Evolutionary conservation across 805 yeast genomes (phyloP), one percentile per base, ranked within the genome.

Genomic region (Candida stauntonica): DNA sequence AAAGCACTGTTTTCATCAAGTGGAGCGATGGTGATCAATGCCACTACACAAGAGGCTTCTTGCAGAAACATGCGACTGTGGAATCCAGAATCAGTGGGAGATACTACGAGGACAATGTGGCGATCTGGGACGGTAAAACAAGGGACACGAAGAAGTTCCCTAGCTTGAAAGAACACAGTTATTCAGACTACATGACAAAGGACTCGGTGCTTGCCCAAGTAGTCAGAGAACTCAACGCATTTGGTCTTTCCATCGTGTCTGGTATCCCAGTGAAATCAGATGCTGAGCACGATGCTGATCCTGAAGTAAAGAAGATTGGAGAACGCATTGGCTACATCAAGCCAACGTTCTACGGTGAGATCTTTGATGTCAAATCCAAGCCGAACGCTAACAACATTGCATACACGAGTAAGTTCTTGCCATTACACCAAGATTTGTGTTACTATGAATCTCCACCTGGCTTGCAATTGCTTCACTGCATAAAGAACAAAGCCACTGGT

Each of bases 361-460:
- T 79, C 5, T 84, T 84, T 62, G 84, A 84, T 53, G 89, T 84
- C 7, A 70, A 68, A 36, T 64, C 72, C 8, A 54, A 54, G 3
- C 68, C 72, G 4, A 64, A 67, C 38, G 82, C 88, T 11, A 74
- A 70, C 39, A 81, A 84, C 48, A 79, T 84, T 35, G 89, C 89
- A 5, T 75, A 81, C 52, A 79, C 93, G 5, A 67, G 71, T 35
- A 68, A 67, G 7, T 73, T 73, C 48, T 66, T 85, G 29, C 88
- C 88, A 3, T 64, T 84, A 35, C 94, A 84, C 51, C 84, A 81
- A 82, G 93, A 85, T 52, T 66, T 84, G 18, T 67, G 79, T 32
- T 84, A 83, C 61, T 78, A 82, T 53, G 89, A 84, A 55, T 77
- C 87, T 9, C 89, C 89, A 3, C 94, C 94, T 2, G 91, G 91